Evolutionary conservation across 805 yeast genomes (phyloP), one percentile per base, ranked within the genome.

Genomic region (Sugiyamaella floridensis): DNA sequence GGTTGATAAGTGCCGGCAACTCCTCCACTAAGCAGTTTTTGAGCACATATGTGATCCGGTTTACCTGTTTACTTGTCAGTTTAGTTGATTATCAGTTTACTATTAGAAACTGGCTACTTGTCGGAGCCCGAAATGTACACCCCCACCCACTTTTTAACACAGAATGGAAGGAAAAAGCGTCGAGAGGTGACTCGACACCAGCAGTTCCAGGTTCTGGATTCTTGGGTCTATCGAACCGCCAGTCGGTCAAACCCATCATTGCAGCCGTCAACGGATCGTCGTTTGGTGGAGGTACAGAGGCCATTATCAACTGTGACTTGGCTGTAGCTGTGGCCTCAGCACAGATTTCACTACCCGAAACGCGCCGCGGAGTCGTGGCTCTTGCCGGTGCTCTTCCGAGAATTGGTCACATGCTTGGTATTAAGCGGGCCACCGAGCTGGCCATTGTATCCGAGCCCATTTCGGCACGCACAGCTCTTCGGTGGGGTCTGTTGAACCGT

Each of bases 281-380:
- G 14, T 61, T 50, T 37, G 66, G 66, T 26, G 66, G 66, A 2
- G 66, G 66, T 10, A 60, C 64, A 19, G 66, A 62, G 55, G 57
- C 58, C 1, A 51, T 61, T n/a, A 40, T 60, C 40, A 62, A 62
- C 49, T 59, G 63, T 32, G 65, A 61, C 48, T 48, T 62, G 40
- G 65, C 62, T 10, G 64, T 62, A 1, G 64, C 63, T 11, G 54
- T 53, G 15, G 20, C 43, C 26, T 40, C 54, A 12, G 64, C 65
- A 15, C 54, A 58, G 12, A 47, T 62, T 12, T 47, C 58, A 6
- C 54, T 62, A 40, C 66, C 66, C 7, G 66, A 62, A 46, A 58
- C 54, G 18, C 55, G 61, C 7, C 50, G 63, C 12, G 65, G 66
- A 14, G 63, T 62, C 22, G 47, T 57, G 16, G 66, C 63, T 1